Conservation (phyloP, 345 rosid species). For the Linum tenue region DNA sequence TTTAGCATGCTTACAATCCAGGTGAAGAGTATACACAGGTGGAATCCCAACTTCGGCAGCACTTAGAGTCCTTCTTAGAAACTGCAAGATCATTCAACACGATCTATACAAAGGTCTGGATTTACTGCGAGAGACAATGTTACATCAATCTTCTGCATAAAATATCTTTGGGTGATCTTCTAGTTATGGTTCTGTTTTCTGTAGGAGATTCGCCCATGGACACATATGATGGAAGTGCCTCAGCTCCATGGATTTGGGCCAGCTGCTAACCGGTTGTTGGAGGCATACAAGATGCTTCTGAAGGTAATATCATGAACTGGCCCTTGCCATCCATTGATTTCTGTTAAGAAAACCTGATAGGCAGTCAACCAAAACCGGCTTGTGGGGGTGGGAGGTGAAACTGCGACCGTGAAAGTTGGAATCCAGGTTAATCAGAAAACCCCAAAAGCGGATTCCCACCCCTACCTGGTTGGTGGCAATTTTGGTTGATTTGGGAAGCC, state of each 20-base stretch:
- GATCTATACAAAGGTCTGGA: constrained; percentile 82
- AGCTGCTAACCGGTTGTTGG: constrained; percentile 92
- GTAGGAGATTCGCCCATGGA: constrained; percentile 97
- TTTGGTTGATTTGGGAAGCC: background rate
- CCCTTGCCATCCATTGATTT: too few species aligned
- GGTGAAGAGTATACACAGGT: constrained; percentile 89
- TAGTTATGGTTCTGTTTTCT: background rate
- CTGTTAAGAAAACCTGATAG: too few species aligned
- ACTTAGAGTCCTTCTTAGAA: constrained; percentile 83
- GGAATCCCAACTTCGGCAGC: constrained; percentile 68
- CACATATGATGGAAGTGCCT: constrained; percentile 99
- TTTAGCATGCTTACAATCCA: constrained; percentile 88
- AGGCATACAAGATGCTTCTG: constrained; percentile 95
- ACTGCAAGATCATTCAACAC: constrained; percentile 88
- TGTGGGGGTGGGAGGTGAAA: too few species aligned
- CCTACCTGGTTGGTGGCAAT: background rate
- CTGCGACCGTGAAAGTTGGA: too few species aligned
- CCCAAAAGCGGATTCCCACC: too few species aligned
- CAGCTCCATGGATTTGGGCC: constrained; percentile 99
- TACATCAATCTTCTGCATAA: background rate
- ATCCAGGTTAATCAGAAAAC: too few species aligned
- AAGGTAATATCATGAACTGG: constrained; percentile 36
- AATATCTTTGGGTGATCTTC: background rate
- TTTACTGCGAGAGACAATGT: background rate
- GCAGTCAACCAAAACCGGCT: too few species aligned